These are phyloP conservation scores for Hortaea werneckii DNA, from an alignment of 2,329 filamentous ascomycete species.

Conservation along the genomic window DNA sequence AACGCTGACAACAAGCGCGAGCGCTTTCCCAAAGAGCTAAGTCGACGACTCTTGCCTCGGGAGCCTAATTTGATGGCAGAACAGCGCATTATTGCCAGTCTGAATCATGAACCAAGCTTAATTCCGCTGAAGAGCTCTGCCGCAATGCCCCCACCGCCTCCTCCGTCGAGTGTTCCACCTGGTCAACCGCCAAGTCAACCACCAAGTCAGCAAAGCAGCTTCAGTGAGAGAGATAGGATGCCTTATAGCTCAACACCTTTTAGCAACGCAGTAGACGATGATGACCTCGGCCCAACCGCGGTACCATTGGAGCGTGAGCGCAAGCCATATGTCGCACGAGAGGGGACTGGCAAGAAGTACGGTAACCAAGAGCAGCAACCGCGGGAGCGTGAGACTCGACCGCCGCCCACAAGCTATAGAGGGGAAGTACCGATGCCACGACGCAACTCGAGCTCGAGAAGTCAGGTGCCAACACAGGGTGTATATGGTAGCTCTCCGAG, in stretches of 20 bases:
- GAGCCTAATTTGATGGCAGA: slow-evolving; percentile 47
- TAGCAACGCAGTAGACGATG: slow-evolving; percentile 23
- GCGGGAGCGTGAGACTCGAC: slow-evolving; percentile 2
- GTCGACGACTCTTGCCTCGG: slow-evolving; percentile 60
- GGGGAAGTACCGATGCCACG: not conserved
- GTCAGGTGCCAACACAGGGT: slow-evolving; percentile 8
- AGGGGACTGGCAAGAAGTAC: slow-evolving; percentile 49
- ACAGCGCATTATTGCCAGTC: slow-evolving; percentile 47
- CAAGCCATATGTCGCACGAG: slow-evolving; percentile 52
- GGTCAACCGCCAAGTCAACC: slow-evolving; percentile 3
- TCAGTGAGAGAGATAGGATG: slow-evolving; percentile 31
- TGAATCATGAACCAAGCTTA: slow-evolving; percentile 29
- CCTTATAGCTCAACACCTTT: slow-evolving; percentile 27
- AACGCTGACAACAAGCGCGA: slow-evolving; percentile 56
- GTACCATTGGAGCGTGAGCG: slow-evolving; percentile 54
- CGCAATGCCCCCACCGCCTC: slow-evolving; percentile 25
- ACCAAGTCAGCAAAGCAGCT: slow-evolving; percentile 11
- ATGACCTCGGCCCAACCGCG: slow-evolving; percentile 30
- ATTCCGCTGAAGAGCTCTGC: slow-evolving; percentile 33
- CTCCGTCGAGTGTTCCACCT: slow-evolving; percentile 13
- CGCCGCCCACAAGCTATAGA: slow-evolving; percentile 1
- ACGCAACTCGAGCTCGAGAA: slow-evolving; percentile 8
- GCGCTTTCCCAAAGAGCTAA: slow-evolving; percentile 68
- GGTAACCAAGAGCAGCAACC: slow-evolving; percentile 10
- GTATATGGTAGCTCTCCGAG: slow-evolving; percentile 5